phyloP scores from a whole-genome alignment of 305 asterid genomes.

The Solanum aculeatissimum region DNA sequence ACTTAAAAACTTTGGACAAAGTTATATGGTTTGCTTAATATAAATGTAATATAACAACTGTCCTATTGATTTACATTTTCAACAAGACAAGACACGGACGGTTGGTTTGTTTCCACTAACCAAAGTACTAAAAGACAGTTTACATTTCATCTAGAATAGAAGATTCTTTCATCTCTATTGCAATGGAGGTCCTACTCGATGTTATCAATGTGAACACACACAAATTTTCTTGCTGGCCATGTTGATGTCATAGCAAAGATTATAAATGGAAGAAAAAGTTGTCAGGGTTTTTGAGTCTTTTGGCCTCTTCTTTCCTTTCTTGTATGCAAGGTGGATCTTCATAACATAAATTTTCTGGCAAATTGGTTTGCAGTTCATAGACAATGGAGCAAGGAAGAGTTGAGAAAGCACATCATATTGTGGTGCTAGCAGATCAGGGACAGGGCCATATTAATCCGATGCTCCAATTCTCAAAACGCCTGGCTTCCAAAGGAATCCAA shows the following conservation, averaged over 20 bases:
- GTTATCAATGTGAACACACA: background rate
- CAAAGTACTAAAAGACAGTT: background rate
- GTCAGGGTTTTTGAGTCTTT: background rate
- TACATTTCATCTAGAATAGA: background rate
- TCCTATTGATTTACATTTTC: background rate
- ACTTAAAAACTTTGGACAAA: background rate
- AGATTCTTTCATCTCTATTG: background rate
- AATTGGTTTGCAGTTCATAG: background rate
- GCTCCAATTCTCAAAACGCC: constrained; percentile 42
- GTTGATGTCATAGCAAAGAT: background rate
- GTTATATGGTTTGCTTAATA: background rate
- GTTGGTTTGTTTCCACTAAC: background rate
- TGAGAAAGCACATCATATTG: constrained; percentile 17
- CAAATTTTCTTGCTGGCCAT: background rate
- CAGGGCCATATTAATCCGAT: constrained; percentile 55
- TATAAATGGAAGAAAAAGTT: background rate
- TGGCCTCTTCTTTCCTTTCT: background rate
- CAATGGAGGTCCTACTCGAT: background rate
- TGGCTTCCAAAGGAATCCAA: constrained; percentile 39
- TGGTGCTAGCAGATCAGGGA: constrained; percentile 42
- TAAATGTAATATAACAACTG: background rate
- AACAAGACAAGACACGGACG: background rate
- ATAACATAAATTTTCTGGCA: background rate
- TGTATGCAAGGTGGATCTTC: background rate
- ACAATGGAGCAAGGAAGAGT: constrained; percentile 25